Base-by-base conservation (phyloP, 352 stramenopile species). In the Salisapilia sapeloensis region DNA sequence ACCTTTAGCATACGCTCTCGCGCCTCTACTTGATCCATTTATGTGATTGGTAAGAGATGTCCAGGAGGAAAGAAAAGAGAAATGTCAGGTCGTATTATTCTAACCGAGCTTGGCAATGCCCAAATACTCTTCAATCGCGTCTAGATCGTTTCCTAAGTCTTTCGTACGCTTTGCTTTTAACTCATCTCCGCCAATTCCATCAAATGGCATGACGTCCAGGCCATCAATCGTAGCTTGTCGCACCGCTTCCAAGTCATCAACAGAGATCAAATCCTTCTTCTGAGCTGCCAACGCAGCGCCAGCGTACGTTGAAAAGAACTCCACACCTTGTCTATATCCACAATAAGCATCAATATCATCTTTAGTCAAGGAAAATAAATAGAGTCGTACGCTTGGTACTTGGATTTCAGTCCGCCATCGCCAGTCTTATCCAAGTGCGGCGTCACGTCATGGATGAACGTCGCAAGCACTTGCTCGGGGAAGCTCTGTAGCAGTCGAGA, bases 401-500 rank as follows among this genome's bases (percentile, higher is more conserved):
- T 40, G 16, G 48, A 35, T 49, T 89, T 89, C 13, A 34, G 8
- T 2, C 60, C 53, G 10, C 74, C 70, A 27, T 89, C 74, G 19
- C 74, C 74, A 0, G 70, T 80, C 15, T 48, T 64, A 24, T 37
- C 37, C 14, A 51, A 57, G 5, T 52, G 40, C 4, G 74, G 66
- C 19, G 65, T 82, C 24, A 89, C 59, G 28, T 89, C 56, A 46
- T 89, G 74, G 43, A 89, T 84, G 42, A 89, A 85, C 17, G 60
- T 65, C 19, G 39, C 69, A 9, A 84, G 53, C 25, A 89, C 62
- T 35, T 79, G 64, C 0, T 59, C 42, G 1, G 61, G 58, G 20
- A 69, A 84, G 19, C 35, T 43, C 26, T 59, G 40, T 4, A 85
- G 44, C 33, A 89, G 29, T 21, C 51, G 57, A 4, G 66, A 84